Evolutionary conservation across 1,284 basidiomycete genomes (phyloP).

Genomic region (Cystobasidium slooffiae): DNA sequence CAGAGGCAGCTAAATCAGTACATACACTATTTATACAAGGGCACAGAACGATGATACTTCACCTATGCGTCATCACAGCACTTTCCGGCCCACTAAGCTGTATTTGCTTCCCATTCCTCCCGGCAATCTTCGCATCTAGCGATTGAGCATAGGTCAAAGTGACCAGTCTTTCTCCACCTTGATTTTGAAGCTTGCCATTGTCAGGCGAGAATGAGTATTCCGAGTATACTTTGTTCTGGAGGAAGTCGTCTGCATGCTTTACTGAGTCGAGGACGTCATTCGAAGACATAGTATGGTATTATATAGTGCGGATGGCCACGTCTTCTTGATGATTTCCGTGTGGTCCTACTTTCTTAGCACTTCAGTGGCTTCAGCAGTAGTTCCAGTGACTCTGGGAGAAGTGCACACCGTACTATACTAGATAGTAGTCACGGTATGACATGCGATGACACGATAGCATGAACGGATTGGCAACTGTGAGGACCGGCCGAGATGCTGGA

Average conservation of each 20-base stretch:
- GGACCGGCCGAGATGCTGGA: not conserved
- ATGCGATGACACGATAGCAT: no score
- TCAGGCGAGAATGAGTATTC: not conserved
- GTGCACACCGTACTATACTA: no score
- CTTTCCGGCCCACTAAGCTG: constrained; percentile 82
- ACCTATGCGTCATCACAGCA: constrained; percentile 95
- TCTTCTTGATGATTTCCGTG: no score
- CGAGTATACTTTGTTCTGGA: not conserved
- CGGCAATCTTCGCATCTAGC: constrained; percentile 89
- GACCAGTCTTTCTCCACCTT: constrained; percentile 52
- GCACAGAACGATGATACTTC: not conserved
- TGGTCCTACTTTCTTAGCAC: no score
- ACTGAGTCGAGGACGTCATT: not conserved
- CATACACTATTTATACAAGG: no score
- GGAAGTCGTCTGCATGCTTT: not conserved
- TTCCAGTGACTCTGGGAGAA: no score
- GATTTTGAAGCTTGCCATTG: not conserved
- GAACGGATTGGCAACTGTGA: no score
- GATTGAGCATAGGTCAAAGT: constrained; percentile 97
- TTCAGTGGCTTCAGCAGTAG: no score
- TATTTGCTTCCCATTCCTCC: constrained; percentile 72
- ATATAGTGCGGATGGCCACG: no score
- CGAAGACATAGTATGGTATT: no score
- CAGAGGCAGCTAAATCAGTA: constrained; percentile 61
- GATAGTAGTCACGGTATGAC: no score